Evolutionary conservation across 148 eudicot species (phyloP).

Genomic region (Diospyros lotus): DNA sequence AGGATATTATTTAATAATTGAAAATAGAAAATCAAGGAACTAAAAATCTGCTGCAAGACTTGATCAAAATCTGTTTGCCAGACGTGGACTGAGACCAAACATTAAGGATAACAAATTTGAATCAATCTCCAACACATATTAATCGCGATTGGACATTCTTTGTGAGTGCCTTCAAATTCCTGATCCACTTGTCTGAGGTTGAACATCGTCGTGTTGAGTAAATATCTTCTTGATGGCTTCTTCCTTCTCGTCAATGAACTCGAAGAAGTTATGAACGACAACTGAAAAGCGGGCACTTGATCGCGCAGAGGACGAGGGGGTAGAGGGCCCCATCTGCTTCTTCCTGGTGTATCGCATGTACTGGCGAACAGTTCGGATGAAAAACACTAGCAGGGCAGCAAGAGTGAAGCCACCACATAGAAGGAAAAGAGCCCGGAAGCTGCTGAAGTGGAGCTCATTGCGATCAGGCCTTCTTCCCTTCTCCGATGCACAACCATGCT

Average conservation of each 20-base stretch:
- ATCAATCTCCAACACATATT: too few species aligned
- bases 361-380: constrained; percentile 16
- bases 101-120: too few species aligned
- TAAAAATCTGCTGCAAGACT: too few species aligned
- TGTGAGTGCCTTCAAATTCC: not conserved
- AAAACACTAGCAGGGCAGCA: constrained; percentile 13
- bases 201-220: constrained; percentile 13
- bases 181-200: constrained; percentile 10
- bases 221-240: constrained; percentile 23
- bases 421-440: constrained; percentile 24
- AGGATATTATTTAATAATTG: too few species aligned
- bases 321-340: constrained; percentile 14
- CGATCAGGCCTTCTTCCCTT: not conserved
- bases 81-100: too few species aligned
- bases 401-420: constrained; percentile 16
- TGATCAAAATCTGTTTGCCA: too few species aligned
- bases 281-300: constrained; percentile 10
- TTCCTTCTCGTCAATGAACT: constrained; percentile 34
- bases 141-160: too few species aligned
- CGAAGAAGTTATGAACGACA: constrained; percentile 15
- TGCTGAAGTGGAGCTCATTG: constrained; percentile 24
- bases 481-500: constrained; percentile 14
- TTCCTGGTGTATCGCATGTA: constrained; percentile 14
- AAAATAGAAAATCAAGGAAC: too few species aligned
- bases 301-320: constrained; percentile 13